Conservation (phyloP, 139 green algal species). For the Choricystis sp. region DNA sequence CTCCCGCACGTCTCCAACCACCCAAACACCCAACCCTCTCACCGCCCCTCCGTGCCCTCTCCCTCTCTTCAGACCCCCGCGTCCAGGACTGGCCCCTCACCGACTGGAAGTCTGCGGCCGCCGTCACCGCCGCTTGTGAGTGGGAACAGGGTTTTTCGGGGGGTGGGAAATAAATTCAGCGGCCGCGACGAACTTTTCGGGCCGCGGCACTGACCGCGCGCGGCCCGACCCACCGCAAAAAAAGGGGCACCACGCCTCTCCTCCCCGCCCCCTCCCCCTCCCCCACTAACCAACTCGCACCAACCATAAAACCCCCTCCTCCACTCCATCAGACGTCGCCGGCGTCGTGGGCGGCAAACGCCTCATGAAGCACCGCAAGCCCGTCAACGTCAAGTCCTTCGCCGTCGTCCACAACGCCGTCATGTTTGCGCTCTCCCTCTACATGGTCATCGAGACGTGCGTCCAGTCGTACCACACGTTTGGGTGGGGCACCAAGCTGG, state of each 20-base stretch:
- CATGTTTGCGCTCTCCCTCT: conserved; percentile 17
- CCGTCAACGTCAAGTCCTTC: conserved; percentile 18
- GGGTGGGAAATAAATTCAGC: background rate
- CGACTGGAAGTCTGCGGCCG: conserved; percentile 6
- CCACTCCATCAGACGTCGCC: conserved; percentile 10
- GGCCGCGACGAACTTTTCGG: too few relatives aligned
- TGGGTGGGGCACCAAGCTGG: conserved; percentile 4
- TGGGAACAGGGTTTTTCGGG: background rate
- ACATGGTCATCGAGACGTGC: conserved; percentile 21
- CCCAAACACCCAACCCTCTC: too few relatives aligned
- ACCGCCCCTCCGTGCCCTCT: too few relatives aligned
- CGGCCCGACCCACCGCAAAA: too few relatives aligned
- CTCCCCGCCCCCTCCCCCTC: too few relatives aligned
- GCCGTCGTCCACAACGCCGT: conserved; percentile 21
- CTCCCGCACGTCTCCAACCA: too few relatives aligned
- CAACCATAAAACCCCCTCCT: background rate
- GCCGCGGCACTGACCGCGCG: too few relatives aligned
- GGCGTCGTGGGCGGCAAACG: conserved; percentile 12
- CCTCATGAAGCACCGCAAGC: conserved; percentile 20
- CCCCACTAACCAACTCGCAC: too few relatives aligned
- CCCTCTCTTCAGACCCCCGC: conserved; percentile 23
- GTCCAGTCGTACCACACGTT: conserved; percentile 7
- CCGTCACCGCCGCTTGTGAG: conserved; percentile 13
- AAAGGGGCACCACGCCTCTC: too few relatives aligned
- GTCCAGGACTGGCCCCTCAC: conserved; percentile 16